phyloP scores from a whole-genome alignment of 2,329 filamentous ascomycete genomes.

The Beauveria varroae region DNA sequence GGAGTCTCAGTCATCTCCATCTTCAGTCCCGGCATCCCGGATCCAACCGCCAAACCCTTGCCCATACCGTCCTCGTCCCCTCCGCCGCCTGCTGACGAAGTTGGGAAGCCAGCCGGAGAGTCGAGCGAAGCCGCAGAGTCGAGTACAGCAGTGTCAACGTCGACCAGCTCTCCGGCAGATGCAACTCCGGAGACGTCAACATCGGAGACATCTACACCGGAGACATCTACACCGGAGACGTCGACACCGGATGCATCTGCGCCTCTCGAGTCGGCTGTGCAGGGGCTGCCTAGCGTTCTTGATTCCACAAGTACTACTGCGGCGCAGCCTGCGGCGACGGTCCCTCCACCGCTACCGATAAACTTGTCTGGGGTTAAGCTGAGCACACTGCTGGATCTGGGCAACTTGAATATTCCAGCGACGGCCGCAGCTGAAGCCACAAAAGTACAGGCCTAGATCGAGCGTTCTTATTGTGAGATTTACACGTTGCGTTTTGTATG shows the following conservation, averaged over 20 bases:
- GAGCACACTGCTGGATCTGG: constrained; percentile 36
- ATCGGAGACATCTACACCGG: background rate
- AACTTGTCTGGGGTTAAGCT: constrained; percentile 34
- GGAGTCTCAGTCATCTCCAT: constrained; percentile 19
- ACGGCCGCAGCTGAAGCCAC: background rate
- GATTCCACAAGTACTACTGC: background rate
- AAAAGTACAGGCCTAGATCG: background rate
- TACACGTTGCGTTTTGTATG: background rate
- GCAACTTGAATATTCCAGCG: constrained; percentile 26
- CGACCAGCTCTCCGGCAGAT: constrained; percentile 11
- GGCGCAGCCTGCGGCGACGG: background rate
- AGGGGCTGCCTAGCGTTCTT: background rate
- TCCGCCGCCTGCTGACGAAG: constrained; percentile 9
- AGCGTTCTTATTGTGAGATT: background rate
- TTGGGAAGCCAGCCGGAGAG: background rate
- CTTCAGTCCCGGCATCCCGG: background rate
- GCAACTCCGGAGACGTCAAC: no score
- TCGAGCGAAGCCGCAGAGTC: background rate
- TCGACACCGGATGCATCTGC: background rate
- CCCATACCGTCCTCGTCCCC: background rate
- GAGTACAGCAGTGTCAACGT: background rate
- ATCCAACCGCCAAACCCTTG: background rate
- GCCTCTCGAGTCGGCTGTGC: constrained; percentile 1
- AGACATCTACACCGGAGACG: no score
- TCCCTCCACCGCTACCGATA: constrained; percentile 21